Evolutionary conservation across 2,329 filamentous ascomycete genomes (phyloP), one percentile per base, ranked within the genome.

Genomic region (Orbilia javanica): DNA sequence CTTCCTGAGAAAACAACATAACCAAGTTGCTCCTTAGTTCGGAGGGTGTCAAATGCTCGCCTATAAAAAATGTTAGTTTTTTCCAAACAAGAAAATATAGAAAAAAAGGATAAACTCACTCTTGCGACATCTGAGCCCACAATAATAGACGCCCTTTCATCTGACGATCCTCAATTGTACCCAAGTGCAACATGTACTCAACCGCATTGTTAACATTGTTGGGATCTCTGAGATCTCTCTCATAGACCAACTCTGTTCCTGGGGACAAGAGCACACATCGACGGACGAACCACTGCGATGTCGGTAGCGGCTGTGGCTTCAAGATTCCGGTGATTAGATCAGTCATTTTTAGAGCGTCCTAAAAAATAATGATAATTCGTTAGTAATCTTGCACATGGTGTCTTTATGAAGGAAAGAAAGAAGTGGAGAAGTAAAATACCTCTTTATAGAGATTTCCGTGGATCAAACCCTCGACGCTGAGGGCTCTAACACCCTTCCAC

Each of bases 21-120:
- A 11, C 96, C 96, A 5, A 99, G 90, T 85, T 99, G 95, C 84
- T 99, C 95, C 84, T 98, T 97, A 50, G 96, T 98, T 62, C 96
- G 90, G 6, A 99, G 88, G 84, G 97, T 94, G 84, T 99, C 93
- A 83, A 98, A 99, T 7, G 92, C 92, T 3, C 94, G 94, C 46
- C 81, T 82, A 18, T 11, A 4, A 31, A 25, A 20, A 8, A 13
- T 15, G 42, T 71, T 36, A 74, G 62, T 20, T 31, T 6, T 42
- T 44, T 34, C n/a, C n/a, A n/a, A n/a, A n/a, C n/a, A 34, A 34
- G 20, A 53, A 29, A n/a, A 31, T 15, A n/a, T 39, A 27, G 13
- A 22, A 31, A 8, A 52, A 29, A 29, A 7, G 6, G 13, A 36
- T 7, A 18, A 7, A 66, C 78, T 29, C 71, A 82, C 85, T 99